Evolutionary conservation across 106 monocot species (phyloP).

Genomic region (Iris macrosiphon): DNA sequence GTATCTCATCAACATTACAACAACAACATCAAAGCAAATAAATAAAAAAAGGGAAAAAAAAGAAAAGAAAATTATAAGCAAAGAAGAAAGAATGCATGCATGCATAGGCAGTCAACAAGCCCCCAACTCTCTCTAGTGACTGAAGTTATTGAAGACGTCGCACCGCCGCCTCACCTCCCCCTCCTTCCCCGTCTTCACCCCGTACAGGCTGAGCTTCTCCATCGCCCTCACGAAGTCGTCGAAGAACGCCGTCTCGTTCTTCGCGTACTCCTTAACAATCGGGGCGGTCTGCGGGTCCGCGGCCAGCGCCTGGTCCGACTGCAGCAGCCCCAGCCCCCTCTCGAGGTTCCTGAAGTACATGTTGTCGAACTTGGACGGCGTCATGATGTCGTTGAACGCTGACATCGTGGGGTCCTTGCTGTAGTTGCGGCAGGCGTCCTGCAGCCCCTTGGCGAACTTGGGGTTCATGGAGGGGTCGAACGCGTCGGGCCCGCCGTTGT

Average conservation of each 20-base stretch:
- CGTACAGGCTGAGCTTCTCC: conserved; percentile 25
- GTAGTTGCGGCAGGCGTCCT: conserved; percentile 27
- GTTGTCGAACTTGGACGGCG: conserved; percentile 32
- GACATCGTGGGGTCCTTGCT: conserved; percentile 17
- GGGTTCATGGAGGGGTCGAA: conserved; percentile 24
- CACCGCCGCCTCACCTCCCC: conserved; percentile 42
- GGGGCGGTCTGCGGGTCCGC: conserved; percentile 11
- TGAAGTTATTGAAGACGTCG: conserved; percentile 28
- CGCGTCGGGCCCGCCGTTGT: neutral
- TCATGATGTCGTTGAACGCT: conserved; percentile 21
- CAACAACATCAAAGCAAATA: too few species aligned
- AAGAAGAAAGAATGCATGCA: too few species aligned
- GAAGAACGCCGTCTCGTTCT: conserved; percentile 28
- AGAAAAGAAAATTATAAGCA: too few species aligned
- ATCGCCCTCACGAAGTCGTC: conserved; percentile 27
- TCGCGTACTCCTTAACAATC: conserved; percentile 29
- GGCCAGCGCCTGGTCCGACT: conserved; percentile 26
- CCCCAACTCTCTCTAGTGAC: neutral
- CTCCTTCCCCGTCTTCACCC: conserved; percentile 19
- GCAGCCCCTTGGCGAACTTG: conserved; percentile 17
- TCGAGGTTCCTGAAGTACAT: conserved; percentile 30
- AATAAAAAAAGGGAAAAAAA: too few species aligned
- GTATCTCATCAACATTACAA: too few species aligned
- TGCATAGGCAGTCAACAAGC: too few species aligned
- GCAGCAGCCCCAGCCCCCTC: conserved; percentile 28